These are phyloP conservation scores for Jatropha curcas DNA, from an alignment of 345 rosid species.

Conservation along the genomic window DNA sequence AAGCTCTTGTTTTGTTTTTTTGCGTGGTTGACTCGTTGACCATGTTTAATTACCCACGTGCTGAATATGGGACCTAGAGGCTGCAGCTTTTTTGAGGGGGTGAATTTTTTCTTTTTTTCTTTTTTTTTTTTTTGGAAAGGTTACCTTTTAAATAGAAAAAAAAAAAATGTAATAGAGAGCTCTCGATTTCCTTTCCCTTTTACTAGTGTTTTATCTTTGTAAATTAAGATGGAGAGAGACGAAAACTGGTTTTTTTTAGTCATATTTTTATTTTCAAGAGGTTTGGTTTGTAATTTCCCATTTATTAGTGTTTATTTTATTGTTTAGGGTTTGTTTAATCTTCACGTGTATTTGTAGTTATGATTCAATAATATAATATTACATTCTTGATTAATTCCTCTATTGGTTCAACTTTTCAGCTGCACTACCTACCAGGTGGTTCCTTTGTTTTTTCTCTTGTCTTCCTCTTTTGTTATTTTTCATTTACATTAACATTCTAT, in stretches of 20 bases:
- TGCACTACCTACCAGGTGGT: neutral
- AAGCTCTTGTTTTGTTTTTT: neutral
- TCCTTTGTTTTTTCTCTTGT: neutral
- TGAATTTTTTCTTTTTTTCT: too few relatives aligned
- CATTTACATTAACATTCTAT: neutral
- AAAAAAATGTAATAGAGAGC: neutral
- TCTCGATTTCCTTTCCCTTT: neutral
- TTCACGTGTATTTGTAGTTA: neutral
- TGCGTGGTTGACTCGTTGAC: constrained; percentile 12
- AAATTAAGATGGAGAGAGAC: neutral
- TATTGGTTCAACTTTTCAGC: neutral
- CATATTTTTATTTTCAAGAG: neutral
- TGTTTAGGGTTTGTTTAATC: neutral
- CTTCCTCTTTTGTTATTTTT: neutral
- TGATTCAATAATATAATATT: neutral
- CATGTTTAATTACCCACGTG: constrained; percentile 7
- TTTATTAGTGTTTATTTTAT: neutral
- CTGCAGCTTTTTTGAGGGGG: neutral
- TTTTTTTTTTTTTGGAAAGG: too few relatives aligned
- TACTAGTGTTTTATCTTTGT: too few relatives aligned
- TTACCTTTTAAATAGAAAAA: neutral
- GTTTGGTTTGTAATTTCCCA: neutral
- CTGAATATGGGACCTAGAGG: neutral
- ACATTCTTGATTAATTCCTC: neutral
- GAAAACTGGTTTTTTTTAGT: neutral